A percentile compares a stretch with the other conserved stretches of the same genome.
phyloP scores from a whole-genome alignment of 1,139 yeast species.

The Yamadazyma oceani region DNA sequence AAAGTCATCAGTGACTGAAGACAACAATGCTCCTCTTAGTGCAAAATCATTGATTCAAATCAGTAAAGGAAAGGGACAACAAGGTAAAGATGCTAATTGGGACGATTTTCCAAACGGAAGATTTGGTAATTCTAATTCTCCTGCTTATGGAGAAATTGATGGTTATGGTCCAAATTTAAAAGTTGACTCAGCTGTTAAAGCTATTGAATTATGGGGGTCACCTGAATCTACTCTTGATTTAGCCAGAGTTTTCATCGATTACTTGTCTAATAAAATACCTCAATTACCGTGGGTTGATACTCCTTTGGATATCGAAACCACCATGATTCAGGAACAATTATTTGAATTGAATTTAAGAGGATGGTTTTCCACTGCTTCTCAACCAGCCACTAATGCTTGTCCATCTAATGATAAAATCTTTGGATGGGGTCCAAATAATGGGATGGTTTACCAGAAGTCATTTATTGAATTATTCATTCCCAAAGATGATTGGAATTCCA shows the following conservation, averaged over 20 bases:
- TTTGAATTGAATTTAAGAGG: constrained; percentile 73
- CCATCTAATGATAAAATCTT: constrained; percentile 79
- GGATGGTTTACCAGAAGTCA: constrained; percentile 89
- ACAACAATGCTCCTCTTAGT: constrained; percentile 39
- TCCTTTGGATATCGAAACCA: constrained; percentile 85
- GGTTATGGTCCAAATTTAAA: constrained; percentile 95
- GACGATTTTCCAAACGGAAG: constrained; percentile 98
- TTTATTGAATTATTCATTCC: constrained; percentile 84
- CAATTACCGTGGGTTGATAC: constrained; percentile 91
- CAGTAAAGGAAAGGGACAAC: constrained; percentile 78
- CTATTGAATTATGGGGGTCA: constrained; percentile 77
- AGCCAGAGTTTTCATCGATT: constrained; percentile 65
- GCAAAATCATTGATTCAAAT: constrained; percentile 68
- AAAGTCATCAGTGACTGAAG: constrained; percentile 45
- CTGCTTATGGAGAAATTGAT: constrained; percentile 96
- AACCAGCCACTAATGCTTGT: constrained; percentile 85
- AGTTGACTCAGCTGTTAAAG: constrained; percentile 63
- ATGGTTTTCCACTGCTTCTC: constrained; percentile 88
- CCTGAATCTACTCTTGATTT: constrained; percentile 69
- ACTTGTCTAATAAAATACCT: constrained; percentile 72
- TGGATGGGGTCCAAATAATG: constrained; percentile 97
- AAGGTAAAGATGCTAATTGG: constrained; percentile 95
- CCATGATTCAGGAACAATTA: constrained; percentile 86
- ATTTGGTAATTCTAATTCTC: constrained; percentile 95
- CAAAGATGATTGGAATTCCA: constrained; percentile 70